Base-by-base conservation (phyloP, 176 grass and related monocot species). In the Alloteropsis semialata region DNA sequence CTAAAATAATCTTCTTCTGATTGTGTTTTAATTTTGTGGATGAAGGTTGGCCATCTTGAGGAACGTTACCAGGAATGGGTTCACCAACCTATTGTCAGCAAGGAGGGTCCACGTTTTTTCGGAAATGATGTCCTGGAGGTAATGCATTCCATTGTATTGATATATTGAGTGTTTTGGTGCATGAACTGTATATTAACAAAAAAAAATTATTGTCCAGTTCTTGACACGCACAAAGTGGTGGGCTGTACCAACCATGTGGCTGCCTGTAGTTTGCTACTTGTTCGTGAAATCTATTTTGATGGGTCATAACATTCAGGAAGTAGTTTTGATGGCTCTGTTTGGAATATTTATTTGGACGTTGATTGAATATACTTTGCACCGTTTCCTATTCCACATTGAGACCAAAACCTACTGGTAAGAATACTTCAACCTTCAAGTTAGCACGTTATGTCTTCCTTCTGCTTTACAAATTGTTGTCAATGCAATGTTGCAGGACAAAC, bases 21-120 rank as follows among this genome's bases (percentile, higher is more conserved):
- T 41, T 72, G 12, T 58, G 16, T 54, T 1, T 79, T 2, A 43
- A 78, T 84, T 55, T 65, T 42, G 21, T 79, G 27, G 17, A 37
- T 88, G 13, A 68, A 98, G 96, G 93, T 98, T 84, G 96, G 96
- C 11, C 89, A 98, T 93, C 91, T 95, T 37, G 76, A 86, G 72
- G 96, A 93, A 24, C 84, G 24, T 43, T 98, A 98, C 83, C 92
- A 93, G 84, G 96, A 98, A 82, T 98, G 96, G 96, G 87, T 98
- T 88, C 96, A 98, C 64, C 92, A 93, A 37, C 89, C 96, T 66
- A 93, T 98, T 9, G 87, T 98, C 17, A 95, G 89, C 85, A 98
- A 98, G 77, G 96, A 98, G 78, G 93, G 93, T 48, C 92, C 96
- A 25, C 75, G 80, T 9, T 98, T 93, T 63, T 98, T 98, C 8